Base-by-base conservation (phyloP, 345 rosid species). In the Lumnitzera racemosa region DNA sequence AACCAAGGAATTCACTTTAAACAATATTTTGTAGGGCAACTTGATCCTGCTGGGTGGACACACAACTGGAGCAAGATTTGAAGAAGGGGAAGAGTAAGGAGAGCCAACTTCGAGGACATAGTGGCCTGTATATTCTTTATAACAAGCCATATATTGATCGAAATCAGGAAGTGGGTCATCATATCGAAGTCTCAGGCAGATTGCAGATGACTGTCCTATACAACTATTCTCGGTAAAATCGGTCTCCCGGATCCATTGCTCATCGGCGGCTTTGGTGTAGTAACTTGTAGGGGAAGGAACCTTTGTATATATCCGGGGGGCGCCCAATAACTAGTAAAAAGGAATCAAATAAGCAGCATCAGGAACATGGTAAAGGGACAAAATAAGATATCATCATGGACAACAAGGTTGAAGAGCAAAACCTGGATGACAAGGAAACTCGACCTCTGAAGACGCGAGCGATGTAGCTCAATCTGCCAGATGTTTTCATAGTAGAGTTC, bases 171-270 rank as follows among this genome's bases (percentile, higher is more conserved):
- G 71, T 4, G 48, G 13, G 12, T 47, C 49, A 1, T 12, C 3
- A 43, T 2, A 3, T 0, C 81, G 82, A 57, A 85, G 76, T 77
- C 78, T 84, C 63, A 85, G 57, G 57, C 88, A 82, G 16, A 85
- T 47, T 0, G 80, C 79, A 20, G 81, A 49, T 1, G 91, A 77
- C 29, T 85, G 91, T 15, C 78, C 84, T 6, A 82, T 82, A 56
- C 75, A 60, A 27, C 51, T 54, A 2, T 61, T 64, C 0, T 82
- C 79, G 7, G 77, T 76, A 58, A 85, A 85, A 64, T 85, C 88
- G 3, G 74, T 64, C 13, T 72, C 68, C 53, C 88, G 48, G 23
- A 71, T 41, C 88, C 91, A 85, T 10, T 71, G 78, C 23, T 73
- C 76, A 17, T 79, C 80, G 16, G 67, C 3, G 11, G 68, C 71